Evolutionary conservation across 495 filamentous ascomycete species (phyloP), one percentile per base, ranked within the genome.

Genomic region (Xylaria cubensis): DNA sequence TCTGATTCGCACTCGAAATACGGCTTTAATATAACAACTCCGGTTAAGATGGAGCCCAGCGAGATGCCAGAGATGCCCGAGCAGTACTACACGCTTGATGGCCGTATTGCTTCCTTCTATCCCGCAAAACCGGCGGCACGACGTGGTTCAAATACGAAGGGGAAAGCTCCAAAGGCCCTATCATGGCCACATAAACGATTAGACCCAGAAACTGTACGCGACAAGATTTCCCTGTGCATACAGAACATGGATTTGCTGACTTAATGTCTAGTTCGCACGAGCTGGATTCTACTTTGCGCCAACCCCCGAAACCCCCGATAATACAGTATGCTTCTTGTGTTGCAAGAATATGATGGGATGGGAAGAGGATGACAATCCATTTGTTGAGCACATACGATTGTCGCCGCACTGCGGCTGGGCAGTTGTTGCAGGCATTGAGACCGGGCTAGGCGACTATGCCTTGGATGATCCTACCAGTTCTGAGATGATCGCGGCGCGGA

Each of bases 201-300:
- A 13, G 85, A 89, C 0, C 86, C 92, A 21, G 86, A 87, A 69
- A 86, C 92, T 76, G 92, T 95, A 82, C 73, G 86, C 81, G 8
- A 51, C 32, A 48, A 34, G 42, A 48, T 62, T 12, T 19, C 32
- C 78, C 61, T 74, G 53, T n/a, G 62, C n/a, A 17, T 61, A 42
- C 73, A 15, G 32, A 7, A 36, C 21, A 48, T 4, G 41, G 32
- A 34, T n/a, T 64, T 51, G 34, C 55, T 69, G 36, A 67, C 73
- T 21, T 39, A 2, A 24, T 24, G 6, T 64, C 9, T 53, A 97
- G 92, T 90, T 98, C 76, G 96, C 95, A 9, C 87, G 88, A 75
- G 96, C 95, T 70, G 96, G 96, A 10, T 97, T 99, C 82, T 94
- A 89, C 84, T 99, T 92, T 81, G 88, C 91, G 63, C 96, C 95